Evolutionary conservation across 1,284 basidiomycete species (phyloP), one percentile per base, ranked within the genome.

Genomic region (Melampsora americana): DNA sequence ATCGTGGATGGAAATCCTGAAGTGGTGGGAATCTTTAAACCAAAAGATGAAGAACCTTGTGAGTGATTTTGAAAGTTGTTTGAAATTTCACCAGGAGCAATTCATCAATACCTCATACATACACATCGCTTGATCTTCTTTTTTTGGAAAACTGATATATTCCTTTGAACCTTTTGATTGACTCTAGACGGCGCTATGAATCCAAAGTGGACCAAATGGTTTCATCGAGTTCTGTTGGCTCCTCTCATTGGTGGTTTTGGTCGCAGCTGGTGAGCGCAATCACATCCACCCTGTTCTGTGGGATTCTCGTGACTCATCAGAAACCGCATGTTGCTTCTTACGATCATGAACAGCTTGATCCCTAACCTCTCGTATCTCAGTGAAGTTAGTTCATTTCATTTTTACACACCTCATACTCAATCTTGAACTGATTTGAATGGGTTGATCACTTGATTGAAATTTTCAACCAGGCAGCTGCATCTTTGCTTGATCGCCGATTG

Each of bases 161-260:
- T 18, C 66, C 12, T 77, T n/a, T 23, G 53, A 46, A 32, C 20
- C 28, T 42, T 0, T 2, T 20, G 11, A 62, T 42, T 30, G 9
- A 65, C 1, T n/a, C 14, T 78, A 61, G 78, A 78, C 46, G 77
- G 80, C 2, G 75, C 77, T 14, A 84, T 92, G 26, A 93, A 93
- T 81, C 92, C 92, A 0, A 83, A 93, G 88, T 92, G 91, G 9
- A 92, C 90, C n/a, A 93, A 93, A 85, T 93, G 91, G 91, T 83
- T 93, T 18, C 92, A 93, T 83, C 87, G 91, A 78, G 89, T 92
- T 82, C 89, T 93, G 62, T 79, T 83, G 79, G 72, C 79, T 5
- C 78, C 77, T 20, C 46, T 81, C 26, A 77, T 81, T n/a, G 79
- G 79, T 7, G 72, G 72, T 16, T 75, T 75, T 61, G 72, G 72